phyloP scores from a whole-genome alignment of 441 rosid genomes.

The Croton laevigatus region DNA sequence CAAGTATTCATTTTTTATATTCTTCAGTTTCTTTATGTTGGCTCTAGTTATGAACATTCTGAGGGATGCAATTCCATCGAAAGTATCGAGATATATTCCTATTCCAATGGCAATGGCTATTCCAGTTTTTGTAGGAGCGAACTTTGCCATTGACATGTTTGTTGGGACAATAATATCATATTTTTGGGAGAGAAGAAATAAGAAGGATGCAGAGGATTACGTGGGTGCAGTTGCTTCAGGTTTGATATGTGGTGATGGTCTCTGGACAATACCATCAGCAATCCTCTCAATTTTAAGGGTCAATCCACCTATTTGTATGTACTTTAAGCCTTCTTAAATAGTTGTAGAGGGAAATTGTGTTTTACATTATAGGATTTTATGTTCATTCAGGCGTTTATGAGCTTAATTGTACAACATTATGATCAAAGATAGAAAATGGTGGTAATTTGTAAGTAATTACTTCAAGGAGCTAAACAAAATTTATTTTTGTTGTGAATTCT shows the following conservation, averaged over 20 bases:
- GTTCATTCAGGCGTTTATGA: neutral
- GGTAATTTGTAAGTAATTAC: no score
- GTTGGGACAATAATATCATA: constrained; percentile 15
- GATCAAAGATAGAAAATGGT: no score
- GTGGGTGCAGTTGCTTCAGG: constrained; percentile 25
- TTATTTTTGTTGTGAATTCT: no score
- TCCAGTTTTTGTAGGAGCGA: constrained; percentile 82
- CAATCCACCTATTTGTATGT: constrained; percentile 88
- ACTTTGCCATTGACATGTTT: constrained; percentile 69
- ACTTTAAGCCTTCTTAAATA: constrained; percentile 55
- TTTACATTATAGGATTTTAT: neutral
- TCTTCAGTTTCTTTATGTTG: constrained; percentile 61
- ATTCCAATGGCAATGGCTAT: constrained; percentile 92
- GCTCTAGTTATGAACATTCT: constrained; percentile 59
- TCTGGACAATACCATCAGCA: constrained; percentile 50
- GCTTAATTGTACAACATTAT: no score
- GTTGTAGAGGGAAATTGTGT: constrained; percentile 22
- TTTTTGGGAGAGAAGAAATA: constrained; percentile 15
- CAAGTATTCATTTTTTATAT: constrained; percentile 61
- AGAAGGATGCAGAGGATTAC: constrained; percentile 29
- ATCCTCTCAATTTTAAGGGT: constrained; percentile 71
- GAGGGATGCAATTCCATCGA: constrained; percentile 57
- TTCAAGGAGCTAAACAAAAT: no score
- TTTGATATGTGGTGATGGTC: constrained; percentile 23
- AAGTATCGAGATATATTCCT: constrained; percentile 65